phyloP scores from a whole-genome alignment of 805 yeast species.

The Cephaloascus fragrans region DNA sequence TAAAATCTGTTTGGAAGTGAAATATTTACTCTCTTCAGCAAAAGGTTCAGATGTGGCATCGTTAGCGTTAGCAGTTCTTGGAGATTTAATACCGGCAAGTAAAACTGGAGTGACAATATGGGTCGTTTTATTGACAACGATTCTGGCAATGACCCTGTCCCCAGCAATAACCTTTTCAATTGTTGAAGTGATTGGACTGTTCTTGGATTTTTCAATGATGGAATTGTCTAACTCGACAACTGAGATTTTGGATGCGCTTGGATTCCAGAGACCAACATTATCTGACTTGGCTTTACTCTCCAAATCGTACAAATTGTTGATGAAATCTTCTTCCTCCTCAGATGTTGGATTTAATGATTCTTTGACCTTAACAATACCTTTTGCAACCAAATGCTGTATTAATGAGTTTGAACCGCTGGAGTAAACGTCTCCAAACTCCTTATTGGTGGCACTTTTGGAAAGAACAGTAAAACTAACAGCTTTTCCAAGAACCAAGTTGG shows the following conservation, averaged over 20 bases:
- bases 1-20: slow-evolving; percentile 54
- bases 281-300: slow-evolving; percentile 43
- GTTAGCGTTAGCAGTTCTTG: slow-evolving; percentile 48
- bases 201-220: slow-evolving; percentile 23
- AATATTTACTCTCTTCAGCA: slow-evolving; percentile 57
- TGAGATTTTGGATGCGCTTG: slow-evolving; percentile 1
- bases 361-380: slow-evolving; percentile 56
- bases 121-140: slow-evolving; percentile 32
- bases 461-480: slow-evolving; percentile 45
- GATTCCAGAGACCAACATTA: slow-evolving; percentile 49
- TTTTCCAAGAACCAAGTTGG: slow-evolving; percentile 58
- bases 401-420: slow-evolving; percentile 56
- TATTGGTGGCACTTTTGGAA: slow-evolving; percentile 41
- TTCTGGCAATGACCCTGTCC: slow-evolving; percentile 61
- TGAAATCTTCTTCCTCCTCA: slow-evolving; percentile 30
- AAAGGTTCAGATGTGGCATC: slow-evolving; percentile 39
- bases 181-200: slow-evolving; percentile 41
- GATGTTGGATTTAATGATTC: slow-evolving; percentile 32
- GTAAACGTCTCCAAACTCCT: slow-evolving; percentile 65
- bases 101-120: slow-evolving; percentile 54
- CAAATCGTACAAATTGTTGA: slow-evolving; percentile 22
- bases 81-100: slow-evolving; percentile 67
- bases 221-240: slow-evolving; percentile 15
- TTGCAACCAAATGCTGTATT: slow-evolving; percentile 41
- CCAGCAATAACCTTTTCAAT: slow-evolving; percentile 75